These are phyloP conservation scores for Globisporangium paroecandrum DNA, from an alignment of 352 stramenopile species.

Conservation along the genomic window DNA sequence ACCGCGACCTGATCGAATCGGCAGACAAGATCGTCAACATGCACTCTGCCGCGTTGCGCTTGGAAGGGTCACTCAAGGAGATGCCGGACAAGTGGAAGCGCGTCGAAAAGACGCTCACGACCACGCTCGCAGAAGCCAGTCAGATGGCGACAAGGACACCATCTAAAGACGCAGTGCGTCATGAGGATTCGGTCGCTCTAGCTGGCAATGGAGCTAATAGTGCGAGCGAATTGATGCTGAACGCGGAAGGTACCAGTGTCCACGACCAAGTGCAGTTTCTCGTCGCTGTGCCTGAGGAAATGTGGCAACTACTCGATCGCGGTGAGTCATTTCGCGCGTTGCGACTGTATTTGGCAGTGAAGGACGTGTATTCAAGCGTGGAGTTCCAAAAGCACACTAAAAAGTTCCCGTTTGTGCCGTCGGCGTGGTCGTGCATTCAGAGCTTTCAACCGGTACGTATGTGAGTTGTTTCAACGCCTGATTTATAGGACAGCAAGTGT, in stretches of 20 bases:
- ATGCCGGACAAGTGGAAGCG: slow-evolving; percentile 80
- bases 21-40: slow-evolving; percentile 92
- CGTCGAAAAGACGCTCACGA: slow-evolving; percentile 44
- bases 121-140: slow-evolving; percentile 24
- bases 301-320: slow-evolving; percentile 68
- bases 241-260: not conserved
- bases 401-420: slow-evolving; percentile 59
- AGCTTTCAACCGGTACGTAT: slow-evolving; percentile 51
- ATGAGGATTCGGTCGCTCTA: not conserved
- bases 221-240: not conserved
- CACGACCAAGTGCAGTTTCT: slow-evolving; percentile 49
- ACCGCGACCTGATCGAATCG: slow-evolving; percentile 92
- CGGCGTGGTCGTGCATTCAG: slow-evolving; percentile 65
- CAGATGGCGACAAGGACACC: slow-evolving; percentile 21
- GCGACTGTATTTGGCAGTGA: slow-evolving; percentile 40
- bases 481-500: not conserved
- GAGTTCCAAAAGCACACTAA: slow-evolving; percentile 17
- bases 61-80: slow-evolving; percentile 78
- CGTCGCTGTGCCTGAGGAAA: slow-evolving; percentile 51
- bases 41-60: slow-evolving; percentile 82
- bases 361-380: slow-evolving; percentile 24
- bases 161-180: not conserved
- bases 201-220: too few relatives aligned
- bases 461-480: not conserved
- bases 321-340: slow-evolving; percentile 56